phyloP scores from a whole-genome alignment of 805 yeast species.

The Saturnispora diversa region DNA sequence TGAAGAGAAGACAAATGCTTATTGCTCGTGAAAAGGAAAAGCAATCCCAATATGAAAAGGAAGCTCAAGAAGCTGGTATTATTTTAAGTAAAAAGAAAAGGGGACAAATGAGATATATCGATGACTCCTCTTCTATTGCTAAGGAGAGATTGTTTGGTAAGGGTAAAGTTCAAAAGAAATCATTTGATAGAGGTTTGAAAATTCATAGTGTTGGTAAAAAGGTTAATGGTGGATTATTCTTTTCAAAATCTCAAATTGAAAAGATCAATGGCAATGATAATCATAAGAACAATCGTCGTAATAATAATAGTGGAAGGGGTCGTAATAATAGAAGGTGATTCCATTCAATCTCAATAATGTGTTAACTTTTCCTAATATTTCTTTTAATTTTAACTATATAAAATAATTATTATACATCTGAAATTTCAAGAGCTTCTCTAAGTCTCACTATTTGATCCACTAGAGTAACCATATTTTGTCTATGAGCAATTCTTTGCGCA shows the following conservation, averaged over 20 bases:
- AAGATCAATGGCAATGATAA: constrained; percentile 24
- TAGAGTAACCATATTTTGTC: constrained; percentile 47
- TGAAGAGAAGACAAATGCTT: constrained; percentile 83
- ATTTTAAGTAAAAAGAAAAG: constrained; percentile 64
- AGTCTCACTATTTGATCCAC: constrained; percentile 47
- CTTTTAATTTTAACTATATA: constrained; percentile 6
- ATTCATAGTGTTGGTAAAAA: constrained; percentile 68
- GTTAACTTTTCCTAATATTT: neutral
- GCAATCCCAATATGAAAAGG: constrained; percentile 50
- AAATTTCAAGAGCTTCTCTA: constrained; percentile 36
- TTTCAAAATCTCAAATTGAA: constrained; percentile 61
- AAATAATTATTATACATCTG: neutral
- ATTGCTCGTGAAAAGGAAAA: constrained; percentile 38
- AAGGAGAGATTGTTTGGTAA: constrained; percentile 46
- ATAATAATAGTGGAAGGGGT: neutral
- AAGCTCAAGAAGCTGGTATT: constrained; percentile 86
- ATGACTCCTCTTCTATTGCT: constrained; percentile 46
- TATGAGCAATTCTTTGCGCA: constrained; percentile 75
- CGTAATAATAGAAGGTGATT: neutral
- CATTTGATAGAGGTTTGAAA: constrained; percentile 71
- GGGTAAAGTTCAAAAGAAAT: constrained; percentile 31
- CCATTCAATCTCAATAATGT: neutral
- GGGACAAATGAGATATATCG: constrained; percentile 51
- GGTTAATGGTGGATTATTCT: constrained; percentile 70
- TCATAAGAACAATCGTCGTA: neutral